These are phyloP conservation scores for Starmerella vitae DNA, from an alignment of 805 yeast species.

Conservation along the genomic window DNA sequence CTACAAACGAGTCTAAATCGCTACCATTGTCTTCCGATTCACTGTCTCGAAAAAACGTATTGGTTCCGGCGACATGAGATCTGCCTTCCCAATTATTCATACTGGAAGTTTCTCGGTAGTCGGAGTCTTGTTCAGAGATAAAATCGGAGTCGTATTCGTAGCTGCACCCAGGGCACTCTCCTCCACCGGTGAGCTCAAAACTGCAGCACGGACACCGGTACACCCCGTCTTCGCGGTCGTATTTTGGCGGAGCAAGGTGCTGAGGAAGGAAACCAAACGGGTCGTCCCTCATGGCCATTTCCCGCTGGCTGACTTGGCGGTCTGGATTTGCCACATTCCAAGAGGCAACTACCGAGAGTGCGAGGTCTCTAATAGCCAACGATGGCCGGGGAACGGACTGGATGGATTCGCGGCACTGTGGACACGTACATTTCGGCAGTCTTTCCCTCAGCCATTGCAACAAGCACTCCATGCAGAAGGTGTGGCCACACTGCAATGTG, in stretches of 20 bases:
- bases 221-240: slow-evolving; percentile 50
- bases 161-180: slow-evolving; percentile 45
- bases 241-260: slow-evolving; percentile 25
- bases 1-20: slow-evolving; percentile 1
- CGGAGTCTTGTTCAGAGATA: too few species aligned
- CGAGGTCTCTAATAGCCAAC: slow-evolving; percentile 14
- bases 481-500: slow-evolving; percentile 46
- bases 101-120: too few species aligned
- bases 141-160: slow-evolving; percentile 8
- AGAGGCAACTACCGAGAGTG: slow-evolving; percentile 12
- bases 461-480: slow-evolving; percentile 42
- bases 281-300: not conserved
- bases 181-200: slow-evolving; percentile 51
- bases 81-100: too few species aligned
- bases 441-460: slow-evolving; percentile 23
- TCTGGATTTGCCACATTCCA: slow-evolving; percentile 7
- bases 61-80: slow-evolving; percentile 8
- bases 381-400: slow-evolving; percentile 13
- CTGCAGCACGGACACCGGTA: slow-evolving; percentile 53
- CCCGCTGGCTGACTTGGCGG: not conserved
- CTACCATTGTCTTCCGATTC: too few species aligned
- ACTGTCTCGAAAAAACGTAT: slow-evolving; percentile 1
- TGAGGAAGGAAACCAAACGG: slow-evolving; percentile 2
- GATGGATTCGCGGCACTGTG: slow-evolving; percentile 18
- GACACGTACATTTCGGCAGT: slow-evolving; percentile 15